Base-by-base conservation (phyloP, 1,284 basidiomycete genomes). In the Dichomitus squalens region DNA sequence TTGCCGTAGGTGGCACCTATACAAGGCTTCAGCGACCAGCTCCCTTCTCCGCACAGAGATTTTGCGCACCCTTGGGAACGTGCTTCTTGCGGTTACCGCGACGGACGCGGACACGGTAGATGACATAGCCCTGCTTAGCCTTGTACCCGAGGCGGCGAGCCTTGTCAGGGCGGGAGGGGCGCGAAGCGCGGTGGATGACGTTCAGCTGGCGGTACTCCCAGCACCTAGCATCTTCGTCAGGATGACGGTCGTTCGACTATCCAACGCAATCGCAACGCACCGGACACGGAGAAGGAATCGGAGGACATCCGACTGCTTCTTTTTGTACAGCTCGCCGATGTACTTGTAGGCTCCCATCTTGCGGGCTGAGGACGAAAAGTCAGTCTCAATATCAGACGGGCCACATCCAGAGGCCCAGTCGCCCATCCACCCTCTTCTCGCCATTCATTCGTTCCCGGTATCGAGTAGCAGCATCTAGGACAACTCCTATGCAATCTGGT, bases 31-130 rank as follows among this genome's bases (percentile, higher is more conserved):
- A 53, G 53, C 35, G 36, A 4, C 25, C 35, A 8, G 11, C 31
- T 16, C 11, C 20, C 47, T 40, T 39, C 52, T 9, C 1, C 4
- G 43, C 6, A 61, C 4, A 36, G 34, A 21, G 27, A 48, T 33
- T 29, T 20, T 33, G 71, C 76, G 49, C 59, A 90, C 96, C 96
- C 86, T 99, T 99, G 73, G 92, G 92, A 58, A 92, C 96, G 63
- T 92, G 96, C 86, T 96, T 97, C 85, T 99, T 99, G 81, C 97
- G 90, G 88, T 98, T 98, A 76, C 97, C 97, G 67, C 96, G 89
- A 72, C 97, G 90, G 66, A 99, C 96, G 68, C 96, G 94, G 71
- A 99, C 83, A 69, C 97, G 95, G 85, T 99, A 99, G 80, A 99
- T 80, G 63, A 99, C 92, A 76, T 95, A 99, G 71, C 97, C 97